Base-by-base conservation (phyloP, 345 rosid genomes). In the Bruguiera sexangula region DNA sequence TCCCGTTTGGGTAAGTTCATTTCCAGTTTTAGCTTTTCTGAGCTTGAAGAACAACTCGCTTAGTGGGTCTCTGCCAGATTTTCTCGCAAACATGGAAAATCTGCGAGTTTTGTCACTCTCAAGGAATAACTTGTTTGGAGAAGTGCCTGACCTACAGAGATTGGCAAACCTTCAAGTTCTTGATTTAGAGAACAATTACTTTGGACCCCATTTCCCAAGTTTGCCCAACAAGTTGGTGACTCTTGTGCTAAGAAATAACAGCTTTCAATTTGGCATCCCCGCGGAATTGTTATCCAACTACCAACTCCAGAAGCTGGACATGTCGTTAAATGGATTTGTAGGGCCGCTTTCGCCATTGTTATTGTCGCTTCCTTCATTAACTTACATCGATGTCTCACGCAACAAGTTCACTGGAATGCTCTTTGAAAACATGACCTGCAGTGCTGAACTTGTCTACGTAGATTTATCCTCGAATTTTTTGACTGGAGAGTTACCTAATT, bases 81-180 rank as follows among this genome's bases (percentile, higher is more conserved):
- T 88, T 10, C 2, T 88, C 52, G 20, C 72, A 18, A 62, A 6
- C 1, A 68, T 82, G 77, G 75, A 73, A 24, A 81, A 60, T 65
- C 87, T 86, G 1, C 68, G 90, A 52, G 60, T 81, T 64, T 71
- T 88, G 7, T 70, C 75, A 6, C 63, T 86, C n/a, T 71, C 88
- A 5, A 60, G 57, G 7, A 88, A 88, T 65, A 51, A 72, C 48
- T 54, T 88, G 67, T 79, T 76, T 51, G 93, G 93, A 6, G 81
- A 82, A 56, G 71, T 88, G n/a, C 87, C 87, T n/a, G 72, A 77
- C 51, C 84, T 88, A 63, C 78, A 52, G 8, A 70, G 64, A 75
- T 71, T 86, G 71, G 80, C 77, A 60, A 84, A 84, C 68, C 88
- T 88, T 70, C 93, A 84, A 69, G 81, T 84, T 72, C 78, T 88